phyloP scores from a whole-genome alignment of 2,329 filamentous ascomycete genomes.

The Keithomyces neogunnii region DNA sequence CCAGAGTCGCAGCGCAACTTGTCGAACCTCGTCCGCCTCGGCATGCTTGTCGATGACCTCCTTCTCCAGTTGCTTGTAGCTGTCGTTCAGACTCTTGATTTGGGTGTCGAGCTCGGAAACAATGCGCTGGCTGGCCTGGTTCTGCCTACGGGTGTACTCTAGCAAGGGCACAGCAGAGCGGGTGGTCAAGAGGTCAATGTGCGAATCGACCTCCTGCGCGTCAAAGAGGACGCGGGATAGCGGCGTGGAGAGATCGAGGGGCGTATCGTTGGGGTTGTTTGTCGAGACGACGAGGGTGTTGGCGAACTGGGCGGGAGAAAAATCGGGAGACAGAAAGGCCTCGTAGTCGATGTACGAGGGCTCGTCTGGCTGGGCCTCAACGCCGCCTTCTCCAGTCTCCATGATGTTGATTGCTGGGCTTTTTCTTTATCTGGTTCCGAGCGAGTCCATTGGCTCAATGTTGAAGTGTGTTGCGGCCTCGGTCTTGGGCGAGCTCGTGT shows the following conservation, averaged over 20 bases:
- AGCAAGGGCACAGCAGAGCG: slow-evolving; percentile 76
- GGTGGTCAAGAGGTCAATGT: slow-evolving; percentile 84
- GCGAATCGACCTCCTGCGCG: slow-evolving; percentile 91
- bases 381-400: neutral
- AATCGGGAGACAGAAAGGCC: slow-evolving; percentile 74
- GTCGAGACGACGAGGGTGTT: slow-evolving; percentile 82
- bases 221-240: slow-evolving; percentile 92
- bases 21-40: slow-evolving; percentile 72
- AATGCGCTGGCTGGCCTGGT: slow-evolving; percentile 62
- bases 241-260: slow-evolving; percentile 88
- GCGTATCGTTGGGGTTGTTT: slow-evolving; percentile 84
- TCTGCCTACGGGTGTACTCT: slow-evolving; percentile 66
- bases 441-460: neutral
- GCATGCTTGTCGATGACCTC: slow-evolving; percentile 83
- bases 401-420: neutral
- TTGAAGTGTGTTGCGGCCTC: neutral
- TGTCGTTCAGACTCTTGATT: slow-evolving; percentile 70
- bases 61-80: slow-evolving; percentile 75
- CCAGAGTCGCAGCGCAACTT: slow-evolving; percentile 71
- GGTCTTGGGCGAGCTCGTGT: too few species aligned
- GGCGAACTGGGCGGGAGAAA: slow-evolving; percentile 75
- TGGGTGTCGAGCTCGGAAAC: slow-evolving; percentile 72
- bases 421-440: neutral
- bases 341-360: slow-evolving; percentile 95
- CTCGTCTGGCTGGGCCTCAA: slow-evolving; percentile 35